A percentile compares a stretch with the other conserved stretches of the same genome.
Evolutionary conservation across 129 eudicot genomes (phyloP).

Genomic region (Flaveria trinervia): DNA sequence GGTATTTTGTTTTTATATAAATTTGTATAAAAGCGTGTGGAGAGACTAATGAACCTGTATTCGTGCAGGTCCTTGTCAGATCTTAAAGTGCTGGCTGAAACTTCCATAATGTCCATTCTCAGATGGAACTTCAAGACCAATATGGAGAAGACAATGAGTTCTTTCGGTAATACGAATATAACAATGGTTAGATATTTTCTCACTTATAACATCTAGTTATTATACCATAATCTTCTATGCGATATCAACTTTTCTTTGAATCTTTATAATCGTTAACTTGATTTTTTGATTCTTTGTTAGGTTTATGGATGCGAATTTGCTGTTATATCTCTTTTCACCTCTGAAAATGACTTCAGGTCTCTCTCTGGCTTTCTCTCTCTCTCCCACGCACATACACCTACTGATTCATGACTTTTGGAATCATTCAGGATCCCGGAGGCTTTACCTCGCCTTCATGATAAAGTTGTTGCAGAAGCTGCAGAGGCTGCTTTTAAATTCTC

Average conservation of each 20-base stretch:
- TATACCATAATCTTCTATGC: neutral
- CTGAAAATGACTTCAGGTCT: conserved; percentile 92
- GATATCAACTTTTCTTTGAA: conserved; percentile 7
- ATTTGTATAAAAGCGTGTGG: conserved; percentile 12
- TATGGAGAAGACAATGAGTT: conserved; percentile 74
- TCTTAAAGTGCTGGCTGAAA: conserved; percentile 61
- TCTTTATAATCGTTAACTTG: conserved; percentile 14
- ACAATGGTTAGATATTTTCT: conserved; percentile 62
- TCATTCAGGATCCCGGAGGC: conserved; percentile 68
- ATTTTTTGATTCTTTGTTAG: conserved; percentile 36
- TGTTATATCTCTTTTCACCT: conserved; percentile 73
- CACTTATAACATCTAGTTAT: conserved; percentile 14
- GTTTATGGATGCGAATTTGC: conserved; percentile 87
- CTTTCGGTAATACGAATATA: conserved; percentile 66
- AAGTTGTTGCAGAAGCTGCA: conserved; percentile 77
- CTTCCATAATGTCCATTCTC: conserved; percentile 66
- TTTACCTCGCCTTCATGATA: conserved; percentile 79
- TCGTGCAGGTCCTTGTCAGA: conserved; percentile 76
- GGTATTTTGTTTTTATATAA: neutral
- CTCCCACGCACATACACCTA: conserved; percentile 1
- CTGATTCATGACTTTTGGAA: conserved; percentile 22
- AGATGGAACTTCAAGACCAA: conserved; percentile 86
- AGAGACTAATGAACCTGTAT: conserved; percentile 17
- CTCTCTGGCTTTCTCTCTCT: conserved; percentile 46
- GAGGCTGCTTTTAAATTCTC: conserved; percentile 52